phyloP scores from a whole-genome alignment of 192 early-diverging fungal genomes.

The Linnemannia exigua region DNA sequence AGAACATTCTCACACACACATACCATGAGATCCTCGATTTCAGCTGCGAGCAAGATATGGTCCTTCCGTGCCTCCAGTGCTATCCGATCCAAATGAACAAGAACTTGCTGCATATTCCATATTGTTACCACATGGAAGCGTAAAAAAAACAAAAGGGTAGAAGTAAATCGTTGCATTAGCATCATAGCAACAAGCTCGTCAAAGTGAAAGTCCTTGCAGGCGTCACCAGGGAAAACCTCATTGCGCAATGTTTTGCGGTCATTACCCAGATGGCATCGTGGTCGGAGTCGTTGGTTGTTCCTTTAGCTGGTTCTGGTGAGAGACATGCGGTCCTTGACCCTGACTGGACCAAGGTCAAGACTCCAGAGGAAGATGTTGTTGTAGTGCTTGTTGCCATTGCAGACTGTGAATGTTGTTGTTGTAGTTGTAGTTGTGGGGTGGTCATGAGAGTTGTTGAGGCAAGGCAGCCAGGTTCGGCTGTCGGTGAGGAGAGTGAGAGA shows the following conservation, averaged over 20 bases:
- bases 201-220: not conserved
- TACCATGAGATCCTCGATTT: conserved; percentile 68
- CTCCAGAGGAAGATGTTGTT: conserved; percentile 6
- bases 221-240: not conserved
- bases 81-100: conserved; percentile 58
- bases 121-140: not conserved
- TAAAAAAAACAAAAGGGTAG: not conserved
- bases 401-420: not conserved
- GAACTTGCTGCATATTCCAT: conserved; percentile 52
- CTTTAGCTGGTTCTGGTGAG: conserved; percentile 20
- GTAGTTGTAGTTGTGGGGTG: not conserved
- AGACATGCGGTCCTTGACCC: conserved; percentile 10
- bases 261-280: conserved; percentile 41
- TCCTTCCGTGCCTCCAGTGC: conserved; percentile 51
- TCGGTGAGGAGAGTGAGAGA: not conserved
- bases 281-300: conserved; percentile 17
- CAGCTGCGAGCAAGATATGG: conserved; percentile 56
- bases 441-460: not conserved
- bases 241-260: not conserved
- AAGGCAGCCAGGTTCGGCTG: not conserved
- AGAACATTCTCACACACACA: not conserved
- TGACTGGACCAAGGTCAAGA: conserved; percentile 22
- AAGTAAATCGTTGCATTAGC: not conserved
- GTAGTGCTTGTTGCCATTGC: not conserved
- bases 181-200: not conserved